phyloP scores from a whole-genome alignment of 1,139 yeast genomes.

The Schwanniomyces etchellsii region DNA sequence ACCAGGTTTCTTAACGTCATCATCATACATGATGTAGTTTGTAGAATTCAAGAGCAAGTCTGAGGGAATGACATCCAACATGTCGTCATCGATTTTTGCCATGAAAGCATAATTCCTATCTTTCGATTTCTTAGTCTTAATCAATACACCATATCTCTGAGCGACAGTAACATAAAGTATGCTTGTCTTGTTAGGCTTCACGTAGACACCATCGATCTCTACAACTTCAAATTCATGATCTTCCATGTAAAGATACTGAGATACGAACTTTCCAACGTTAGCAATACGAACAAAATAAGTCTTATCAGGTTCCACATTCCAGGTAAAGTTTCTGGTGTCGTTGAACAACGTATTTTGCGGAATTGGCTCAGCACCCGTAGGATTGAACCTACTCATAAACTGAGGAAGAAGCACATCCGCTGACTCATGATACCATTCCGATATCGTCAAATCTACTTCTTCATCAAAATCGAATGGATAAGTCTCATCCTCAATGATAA shows the following conservation, averaged over 20 bases:
- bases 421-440: conserved; percentile 60
- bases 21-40: conserved; percentile 48
- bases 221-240: conserved; percentile 64
- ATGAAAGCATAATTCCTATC: conserved; percentile 54
- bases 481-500: conserved; percentile 69
- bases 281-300: conserved; percentile 60
- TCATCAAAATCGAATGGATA: conserved; percentile 58
- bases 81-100: conserved; percentile 54
- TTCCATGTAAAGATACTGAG: conserved; percentile 64
- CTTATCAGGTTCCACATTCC: conserved; percentile 53
- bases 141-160: conserved; percentile 61
- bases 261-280: conserved; percentile 66
- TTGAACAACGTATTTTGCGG: conserved; percentile 64
- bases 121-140: conserved; percentile 45
- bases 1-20: conserved; percentile 20
- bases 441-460: conserved; percentile 49
- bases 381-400: conserved; percentile 61
- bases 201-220: conserved; percentile 69
- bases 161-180: conserved; percentile 63
- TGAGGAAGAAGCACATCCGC: conserved; percentile 37
- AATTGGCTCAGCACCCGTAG: conserved; percentile 80
- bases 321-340: conserved; percentile 53
- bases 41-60: conserved; percentile 51
- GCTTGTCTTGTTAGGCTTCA: conserved; percentile 52
- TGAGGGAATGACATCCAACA: conserved; percentile 60